Conservation (phyloP, 108 stramenopile species). For the Cyclotella sp. region DNA sequence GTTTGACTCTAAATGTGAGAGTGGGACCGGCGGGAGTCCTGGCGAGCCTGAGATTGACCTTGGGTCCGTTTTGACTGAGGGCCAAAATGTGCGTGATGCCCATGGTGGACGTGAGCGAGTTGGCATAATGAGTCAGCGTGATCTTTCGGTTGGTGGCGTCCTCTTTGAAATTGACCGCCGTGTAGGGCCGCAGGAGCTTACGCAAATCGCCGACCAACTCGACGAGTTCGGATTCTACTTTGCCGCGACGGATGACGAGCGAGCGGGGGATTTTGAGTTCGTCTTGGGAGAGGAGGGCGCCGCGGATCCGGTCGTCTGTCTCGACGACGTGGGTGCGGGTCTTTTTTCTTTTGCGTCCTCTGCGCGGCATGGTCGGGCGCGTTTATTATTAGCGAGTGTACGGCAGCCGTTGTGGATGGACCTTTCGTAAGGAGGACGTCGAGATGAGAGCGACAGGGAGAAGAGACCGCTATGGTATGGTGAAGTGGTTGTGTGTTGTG, state of each 20-base stretch:
- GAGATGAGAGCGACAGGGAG: no score
- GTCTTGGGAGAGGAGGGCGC: constrained; percentile 50
- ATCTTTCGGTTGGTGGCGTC: constrained; percentile 85
- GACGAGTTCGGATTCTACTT: constrained; percentile 75
- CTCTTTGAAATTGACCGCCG: constrained; percentile 93
- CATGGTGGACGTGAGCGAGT: constrained; percentile 81
- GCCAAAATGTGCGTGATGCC: constrained; percentile 95
- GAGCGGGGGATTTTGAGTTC: constrained; percentile 79
- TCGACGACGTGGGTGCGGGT: constrained; percentile 86
- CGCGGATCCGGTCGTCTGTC: constrained; percentile 53
- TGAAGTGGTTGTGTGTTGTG: no score
- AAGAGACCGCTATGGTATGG: no score
- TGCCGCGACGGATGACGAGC: constrained; percentile 83
- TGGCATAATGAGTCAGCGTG: constrained; percentile 73
- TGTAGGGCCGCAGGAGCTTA: constrained; percentile 95
- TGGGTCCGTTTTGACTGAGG: constrained; percentile 87
- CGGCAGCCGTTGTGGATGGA: no score
- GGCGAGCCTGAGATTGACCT: constrained; percentile 84
- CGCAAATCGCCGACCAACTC: constrained; percentile 92
- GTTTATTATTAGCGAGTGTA: background rate
- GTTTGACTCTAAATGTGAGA: constrained; percentile 89
- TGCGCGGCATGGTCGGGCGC: constrained; percentile 61
- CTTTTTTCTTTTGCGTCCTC: constrained; percentile 80
- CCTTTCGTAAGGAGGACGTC: no score
- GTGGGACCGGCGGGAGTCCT: constrained; percentile 96